Evolutionary conservation across 2,329 filamentous ascomycete species (phyloP).

Genomic region (Calonectria crousiana): DNA sequence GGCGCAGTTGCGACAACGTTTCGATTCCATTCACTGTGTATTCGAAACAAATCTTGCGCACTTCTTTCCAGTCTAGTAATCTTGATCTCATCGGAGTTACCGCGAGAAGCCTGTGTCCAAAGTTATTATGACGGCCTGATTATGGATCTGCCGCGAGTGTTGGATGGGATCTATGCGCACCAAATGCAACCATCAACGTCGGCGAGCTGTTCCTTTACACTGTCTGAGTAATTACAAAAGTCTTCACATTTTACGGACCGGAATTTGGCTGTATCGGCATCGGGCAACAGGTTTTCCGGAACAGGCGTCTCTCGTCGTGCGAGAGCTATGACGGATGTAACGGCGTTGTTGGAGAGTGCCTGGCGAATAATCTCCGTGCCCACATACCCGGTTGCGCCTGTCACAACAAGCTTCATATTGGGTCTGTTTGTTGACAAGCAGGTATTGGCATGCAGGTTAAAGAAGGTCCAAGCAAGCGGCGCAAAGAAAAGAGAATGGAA

Average conservation of each 20-base stretch:
- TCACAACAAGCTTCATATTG: not conserved
- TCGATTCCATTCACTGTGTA: not conserved
- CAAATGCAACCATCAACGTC: not conserved
- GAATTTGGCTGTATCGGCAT: not conserved
- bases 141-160: not conserved
- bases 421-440: not conserved
- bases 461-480: not conserved
- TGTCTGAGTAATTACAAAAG: not conserved
- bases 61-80: not conserved
- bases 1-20: not conserved
- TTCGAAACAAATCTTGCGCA: not conserved
- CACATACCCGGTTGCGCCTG: not conserved
- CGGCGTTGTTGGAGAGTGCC: not conserved
- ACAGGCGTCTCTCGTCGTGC: not conserved
- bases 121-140: not conserved
- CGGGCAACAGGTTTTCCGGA: not conserved
- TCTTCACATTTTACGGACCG: not conserved
- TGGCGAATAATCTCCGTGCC: not conserved
- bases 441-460: not conserved
- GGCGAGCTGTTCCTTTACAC: not conserved
- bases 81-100: not conserved
- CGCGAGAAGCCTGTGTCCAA: not conserved
- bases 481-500: not conserved
- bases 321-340: not conserved
- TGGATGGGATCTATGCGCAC: not conserved